A percentile compares a stretch with the other conserved stretches of the same genome.
These are phyloP conservation scores for Cercospora brassicicola DNA, from an alignment of 2,329 filamentous ascomycete genomes.

Conservation along the genomic window DNA sequence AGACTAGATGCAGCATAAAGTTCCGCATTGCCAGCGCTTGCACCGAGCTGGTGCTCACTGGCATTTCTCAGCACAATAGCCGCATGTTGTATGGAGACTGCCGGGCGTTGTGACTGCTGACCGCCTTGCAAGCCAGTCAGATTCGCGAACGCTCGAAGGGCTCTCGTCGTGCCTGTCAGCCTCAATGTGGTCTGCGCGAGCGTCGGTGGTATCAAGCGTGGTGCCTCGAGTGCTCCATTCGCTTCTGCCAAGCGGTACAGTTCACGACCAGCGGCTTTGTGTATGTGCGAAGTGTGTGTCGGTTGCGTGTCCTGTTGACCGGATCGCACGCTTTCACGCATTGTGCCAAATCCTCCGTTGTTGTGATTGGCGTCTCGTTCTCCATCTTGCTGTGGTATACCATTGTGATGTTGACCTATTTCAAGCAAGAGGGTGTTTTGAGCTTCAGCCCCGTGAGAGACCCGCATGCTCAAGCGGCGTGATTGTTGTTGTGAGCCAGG, in stretches of 20 bases:
- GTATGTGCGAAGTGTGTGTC: slow-evolving; percentile 29
- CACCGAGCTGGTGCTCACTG: not conserved
- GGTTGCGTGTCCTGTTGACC: slow-evolving; percentile 24
- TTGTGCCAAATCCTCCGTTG: slow-evolving; percentile 16
- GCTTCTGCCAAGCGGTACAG: slow-evolving; percentile 10
- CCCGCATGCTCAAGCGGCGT: slow-evolving; percentile 9
- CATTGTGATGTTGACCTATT: not conserved
- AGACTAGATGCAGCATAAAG: not conserved
- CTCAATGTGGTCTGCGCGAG: slow-evolving; percentile 20
- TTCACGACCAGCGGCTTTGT: slow-evolving; percentile 15
- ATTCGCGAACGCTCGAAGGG: slow-evolving; percentile 20
- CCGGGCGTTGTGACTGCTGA: not conserved
- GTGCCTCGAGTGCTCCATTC: slow-evolving; percentile 10
- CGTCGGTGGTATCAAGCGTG: slow-evolving; percentile 6
- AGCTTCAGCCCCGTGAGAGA: slow-evolving; percentile 9
- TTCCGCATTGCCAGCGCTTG: not conserved
- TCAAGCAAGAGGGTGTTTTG: not conserved
- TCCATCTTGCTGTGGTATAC: slow-evolving; percentile 1
- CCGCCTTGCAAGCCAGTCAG: slow-evolving; percentile 10
- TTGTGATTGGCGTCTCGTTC: slow-evolving; percentile 5
- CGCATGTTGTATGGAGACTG: slow-evolving; percentile 10
- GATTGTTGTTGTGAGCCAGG: slow-evolving; percentile 7
- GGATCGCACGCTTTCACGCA: slow-evolving; percentile 27
- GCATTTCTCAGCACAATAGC: not conserved
- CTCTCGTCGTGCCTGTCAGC: slow-evolving; percentile 25